Evolutionary conservation across 2,329 filamentous ascomycete genomes (phyloP), one percentile per base, ranked within the genome.

Genomic region (Ramichloridium luteum): DNA sequence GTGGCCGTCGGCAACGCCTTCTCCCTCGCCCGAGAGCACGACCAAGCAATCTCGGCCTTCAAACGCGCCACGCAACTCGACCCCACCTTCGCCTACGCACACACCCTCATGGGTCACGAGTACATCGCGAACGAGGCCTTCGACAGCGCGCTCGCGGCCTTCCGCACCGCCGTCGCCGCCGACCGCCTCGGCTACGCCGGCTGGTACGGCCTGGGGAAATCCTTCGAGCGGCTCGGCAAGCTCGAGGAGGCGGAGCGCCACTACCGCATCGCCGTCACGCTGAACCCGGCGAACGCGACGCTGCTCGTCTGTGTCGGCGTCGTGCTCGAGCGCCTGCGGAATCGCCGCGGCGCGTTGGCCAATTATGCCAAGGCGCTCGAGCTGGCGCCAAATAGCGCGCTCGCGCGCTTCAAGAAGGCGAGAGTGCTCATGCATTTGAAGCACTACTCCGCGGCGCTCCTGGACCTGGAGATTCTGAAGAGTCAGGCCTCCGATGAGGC

Each of bases 71-170:
- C 86, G 1, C 86, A 96, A 54, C 61, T 98, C 2, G 75, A 94
- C 51, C 76, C 84, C 5, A 79, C 77, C 35, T 94, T 96, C 55
- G 86, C 90, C 1, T 98, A 98, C 53, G 88, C 85, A 1, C 94
- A 88, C 55, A 96, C 90, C 0, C 62, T 98, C 3, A 88, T 96
- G 55, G 90, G 90, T 1, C 90, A 98, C 54, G 90, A 98, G 53
- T 84, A 93, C 53, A 79, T 96, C 27, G 74, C 82, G 20, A 96
- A 94, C 45, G 92, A 98, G 57, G 92, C 98, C 55, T 94, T 90
- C 50, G 88, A 96, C 53, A 93, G 93, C 54, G 90, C 90, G 0
- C 70, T 93, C 27, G 74, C 77, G 23, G 79, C 84, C 2, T 98
- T 94, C 56, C 75, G 92, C 18, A 74, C 78, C 32, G 86, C 84